Base-by-base conservation (phyloP, 805 yeast species). In the Cyberlindnera veronae region DNA sequence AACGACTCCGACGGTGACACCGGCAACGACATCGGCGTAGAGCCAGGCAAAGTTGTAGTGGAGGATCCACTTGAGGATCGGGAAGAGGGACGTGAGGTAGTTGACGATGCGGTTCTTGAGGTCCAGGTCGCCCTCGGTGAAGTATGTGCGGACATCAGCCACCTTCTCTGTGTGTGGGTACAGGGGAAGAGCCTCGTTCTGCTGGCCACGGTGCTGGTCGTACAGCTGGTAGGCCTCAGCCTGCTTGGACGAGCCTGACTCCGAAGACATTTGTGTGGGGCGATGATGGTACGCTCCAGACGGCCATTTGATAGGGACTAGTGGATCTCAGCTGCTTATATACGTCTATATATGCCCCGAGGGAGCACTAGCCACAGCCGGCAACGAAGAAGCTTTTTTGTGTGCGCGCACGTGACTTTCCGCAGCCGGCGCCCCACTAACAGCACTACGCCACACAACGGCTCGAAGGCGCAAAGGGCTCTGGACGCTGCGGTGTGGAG, bases 1-100 rank as follows among this genome's bases (percentile, higher is more conserved):
- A 15, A 90, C 96, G 46, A 85, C 79, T 32, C 97, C 97, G 16
- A 90, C 95, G 2, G 97, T 87, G 44, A 90, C 72, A 60, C 97
- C 97, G 2, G 97, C 96, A 41, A 89, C 80, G 47, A 90, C 62
- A 63, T 90, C 97, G 22, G 87, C 77, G 42, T 77, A 77, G 13
- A 82, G 65, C 97, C 97, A 90, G 21, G 73, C 71, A 10, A 70
- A 54, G 57, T 90, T 90, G 65, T 90, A 90, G 57, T 87, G 86
- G 41, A 81, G 74, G 33, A 89, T 77, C 97, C 97, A 90, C n/a
- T 71, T 66, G 10, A 77, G 60, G 27, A 90, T 79, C 2, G 97
- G 97, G 59, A 90, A 85, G 19, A 88, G 58, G 1, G 90, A 81
- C 10, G 63, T 45, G 2, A 81, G 37, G 54, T 90, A 90, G 16